These are phyloP conservation scores for Penicillium atrosanguineum DNA, from an alignment of 495 filamentous ascomycete genomes.

Conservation along the genomic window DNA sequence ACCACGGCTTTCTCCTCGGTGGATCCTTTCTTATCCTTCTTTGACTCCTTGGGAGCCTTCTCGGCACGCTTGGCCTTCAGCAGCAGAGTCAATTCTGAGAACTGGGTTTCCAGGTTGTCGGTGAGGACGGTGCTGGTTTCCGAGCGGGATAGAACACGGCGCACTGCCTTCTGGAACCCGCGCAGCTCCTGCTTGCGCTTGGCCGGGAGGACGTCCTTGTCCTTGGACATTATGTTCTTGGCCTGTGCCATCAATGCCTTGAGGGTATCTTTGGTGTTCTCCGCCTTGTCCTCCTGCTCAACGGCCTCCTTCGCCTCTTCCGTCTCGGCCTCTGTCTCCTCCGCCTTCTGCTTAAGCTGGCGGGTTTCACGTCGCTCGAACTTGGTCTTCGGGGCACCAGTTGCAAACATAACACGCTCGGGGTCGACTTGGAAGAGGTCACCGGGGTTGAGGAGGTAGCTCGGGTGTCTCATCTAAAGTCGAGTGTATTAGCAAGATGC, in stretches of 20 bases:
- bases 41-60: conserved; percentile 22
- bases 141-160: conserved; percentile 51
- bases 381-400: conserved; percentile 66
- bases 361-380: conserved; percentile 45
- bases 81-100: conserved; percentile 42
- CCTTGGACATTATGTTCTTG: conserved; percentile 49
- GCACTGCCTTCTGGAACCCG: conserved; percentile 54
- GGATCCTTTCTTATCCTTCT: conserved; percentile 23
- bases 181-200: conserved; percentile 63
- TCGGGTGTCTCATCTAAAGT: conserved; percentile 80
- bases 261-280: conserved; percentile 43
- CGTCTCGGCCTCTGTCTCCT: conserved; percentile 25
- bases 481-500: conserved; percentile 5
- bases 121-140: conserved; percentile 40
- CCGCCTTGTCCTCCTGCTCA: conserved; percentile 23
- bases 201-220: conserved; percentile 50
- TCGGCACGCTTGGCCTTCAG: conserved; percentile 40
- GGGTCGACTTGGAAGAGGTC: conserved; percentile 96
- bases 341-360: conserved; percentile 21
- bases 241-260: conserved; percentile 52
- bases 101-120: conserved; percentile 52
- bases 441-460: conserved; percentile 94
- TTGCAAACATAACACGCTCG: conserved; percentile 82
- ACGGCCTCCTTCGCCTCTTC: conserved; percentile 29
- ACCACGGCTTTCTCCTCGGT: conserved; percentile 4